phyloP scores from a whole-genome alignment of 2,329 filamentous ascomycete genomes.

The Sporothrix mexicana region DNA sequence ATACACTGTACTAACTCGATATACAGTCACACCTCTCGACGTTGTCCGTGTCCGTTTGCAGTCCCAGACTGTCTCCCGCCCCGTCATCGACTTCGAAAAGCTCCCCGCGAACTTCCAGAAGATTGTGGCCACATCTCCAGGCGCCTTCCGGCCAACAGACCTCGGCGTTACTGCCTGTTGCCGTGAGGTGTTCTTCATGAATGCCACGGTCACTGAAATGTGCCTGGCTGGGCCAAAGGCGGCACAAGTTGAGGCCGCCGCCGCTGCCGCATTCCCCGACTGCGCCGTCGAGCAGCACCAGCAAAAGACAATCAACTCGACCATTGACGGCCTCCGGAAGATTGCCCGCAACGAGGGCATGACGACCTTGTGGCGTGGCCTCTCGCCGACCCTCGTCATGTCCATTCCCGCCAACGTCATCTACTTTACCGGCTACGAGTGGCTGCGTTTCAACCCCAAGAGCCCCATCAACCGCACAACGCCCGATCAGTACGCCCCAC shows the following conservation, averaged over 20 bases:
- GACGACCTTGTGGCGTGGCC: conserved; percentile 84
- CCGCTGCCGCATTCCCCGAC: conserved; percentile 56
- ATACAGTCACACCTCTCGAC: conserved; percentile 86
- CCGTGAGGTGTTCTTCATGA: conserved; percentile 95
- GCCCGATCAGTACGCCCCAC: conserved; percentile 75
- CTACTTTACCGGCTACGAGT: conserved; percentile 98
- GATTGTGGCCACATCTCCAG: conserved; percentile 63
- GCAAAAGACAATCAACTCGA: conserved; percentile 83
- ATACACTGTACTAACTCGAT: conserved; percentile 1
- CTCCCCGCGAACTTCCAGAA: conserved; percentile 61
- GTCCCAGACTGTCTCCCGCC: conserved; percentile 66
- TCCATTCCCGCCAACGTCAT: conserved; percentile 95
- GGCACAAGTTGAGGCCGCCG: conserved; percentile 55
- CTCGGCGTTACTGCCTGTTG: conserved; percentile 94
- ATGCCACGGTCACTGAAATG: conserved; percentile 74
- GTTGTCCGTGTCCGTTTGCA: conserved; percentile 95
- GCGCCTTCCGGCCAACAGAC: conserved; percentile 74
- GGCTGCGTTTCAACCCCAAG: conserved; percentile 74
- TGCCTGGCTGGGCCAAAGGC: conserved; percentile 74
- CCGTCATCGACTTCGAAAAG: conserved; percentile 45
- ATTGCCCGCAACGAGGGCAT: conserved; percentile 93
- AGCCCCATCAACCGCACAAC: conserved; percentile 72
- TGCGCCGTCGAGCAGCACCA: conserved; percentile 90
- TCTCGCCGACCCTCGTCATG: conserved; percentile 95
- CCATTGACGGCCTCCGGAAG: conserved; percentile 88